A percentile compares a stretch with the other conserved stretches of the same genome.
These are phyloP conservation scores for Taphrina populina DNA, from an alignment of 1,139 yeast genomes.

Conservation along the genomic window DNA sequence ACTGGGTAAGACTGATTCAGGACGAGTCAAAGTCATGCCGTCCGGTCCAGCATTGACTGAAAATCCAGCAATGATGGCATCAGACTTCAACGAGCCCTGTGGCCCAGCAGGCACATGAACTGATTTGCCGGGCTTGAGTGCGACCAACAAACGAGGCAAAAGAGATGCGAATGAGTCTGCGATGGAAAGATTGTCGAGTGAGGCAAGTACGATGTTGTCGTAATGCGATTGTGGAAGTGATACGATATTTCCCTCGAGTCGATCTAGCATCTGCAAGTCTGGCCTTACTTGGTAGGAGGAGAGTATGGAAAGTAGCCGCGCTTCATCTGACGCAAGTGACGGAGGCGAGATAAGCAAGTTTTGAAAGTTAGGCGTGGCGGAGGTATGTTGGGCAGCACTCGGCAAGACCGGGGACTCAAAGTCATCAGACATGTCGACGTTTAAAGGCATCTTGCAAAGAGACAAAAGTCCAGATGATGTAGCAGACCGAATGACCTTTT, in stretches of 20 bases:
- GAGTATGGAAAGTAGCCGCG: conserved; percentile 50
- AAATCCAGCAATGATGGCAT: conserved; percentile 28
- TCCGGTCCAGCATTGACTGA: conserved; percentile 19
- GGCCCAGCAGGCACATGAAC: conserved; percentile 53
- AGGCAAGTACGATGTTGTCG: conserved; percentile 61
- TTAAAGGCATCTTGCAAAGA: conserved; percentile 23
- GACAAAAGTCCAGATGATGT: too few species aligned
- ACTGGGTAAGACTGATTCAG: conserved; percentile 8
- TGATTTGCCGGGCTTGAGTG: conserved; percentile 43
- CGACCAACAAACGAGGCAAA: conserved; percentile 5
- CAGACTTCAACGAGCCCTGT: conserved; percentile 29
- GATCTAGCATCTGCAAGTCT: conserved; percentile 67
- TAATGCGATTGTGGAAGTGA: conserved; percentile 51
- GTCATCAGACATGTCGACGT: conserved; percentile 30
- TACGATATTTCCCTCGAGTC: conserved; percentile 62
- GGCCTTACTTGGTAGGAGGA: conserved; percentile 42
- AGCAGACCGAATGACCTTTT: too few species aligned
- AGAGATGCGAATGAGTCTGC: background rate
- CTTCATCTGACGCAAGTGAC: conserved; percentile 64
- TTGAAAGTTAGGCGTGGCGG: conserved; percentile 10
- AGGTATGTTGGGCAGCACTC: conserved; percentile 1
- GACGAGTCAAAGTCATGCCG: conserved; percentile 27
- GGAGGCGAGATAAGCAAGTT: conserved; percentile 64
- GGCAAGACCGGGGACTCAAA: conserved; percentile 9
- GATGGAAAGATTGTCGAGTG: conserved; percentile 37